Conservation (phyloP, 148 eudicot species). For the Spergularia bocconei region DNA sequence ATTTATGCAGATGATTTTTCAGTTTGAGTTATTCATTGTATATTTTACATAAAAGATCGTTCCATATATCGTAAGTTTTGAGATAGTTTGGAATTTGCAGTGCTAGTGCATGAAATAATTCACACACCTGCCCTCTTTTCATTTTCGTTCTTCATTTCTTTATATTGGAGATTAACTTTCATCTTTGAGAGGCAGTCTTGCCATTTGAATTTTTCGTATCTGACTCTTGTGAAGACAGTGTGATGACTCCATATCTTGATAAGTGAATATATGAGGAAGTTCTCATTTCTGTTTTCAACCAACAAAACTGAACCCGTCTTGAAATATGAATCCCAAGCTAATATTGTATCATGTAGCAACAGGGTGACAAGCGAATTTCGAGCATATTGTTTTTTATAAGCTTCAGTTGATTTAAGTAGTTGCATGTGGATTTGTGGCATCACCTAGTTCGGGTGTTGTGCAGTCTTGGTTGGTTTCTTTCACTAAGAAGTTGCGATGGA, state of each 20-base stretch:
- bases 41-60: background rate
- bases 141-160: too few species aligned
- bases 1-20: background rate
- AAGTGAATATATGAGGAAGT: too few species aligned
- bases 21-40: background rate
- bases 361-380: background rate
- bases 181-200: too few species aligned
- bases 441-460: background rate
- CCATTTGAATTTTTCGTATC: too few species aligned
- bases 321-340: too few species aligned
- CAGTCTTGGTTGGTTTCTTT: background rate
- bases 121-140: too few species aligned
- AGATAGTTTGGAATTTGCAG: background rate
- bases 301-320: too few species aligned
- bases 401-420: background rate
- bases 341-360: background rate
- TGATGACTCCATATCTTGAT: too few species aligned
- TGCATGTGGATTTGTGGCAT: background rate
- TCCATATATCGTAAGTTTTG: background rate
- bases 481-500: background rate
- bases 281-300: too few species aligned
- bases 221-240: too few species aligned
- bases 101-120: too few species aligned
- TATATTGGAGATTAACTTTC: too few species aligned
- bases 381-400: background rate